Conservation (phyloP, 345 rosid genomes). For the Brassica juncea region DNA sequence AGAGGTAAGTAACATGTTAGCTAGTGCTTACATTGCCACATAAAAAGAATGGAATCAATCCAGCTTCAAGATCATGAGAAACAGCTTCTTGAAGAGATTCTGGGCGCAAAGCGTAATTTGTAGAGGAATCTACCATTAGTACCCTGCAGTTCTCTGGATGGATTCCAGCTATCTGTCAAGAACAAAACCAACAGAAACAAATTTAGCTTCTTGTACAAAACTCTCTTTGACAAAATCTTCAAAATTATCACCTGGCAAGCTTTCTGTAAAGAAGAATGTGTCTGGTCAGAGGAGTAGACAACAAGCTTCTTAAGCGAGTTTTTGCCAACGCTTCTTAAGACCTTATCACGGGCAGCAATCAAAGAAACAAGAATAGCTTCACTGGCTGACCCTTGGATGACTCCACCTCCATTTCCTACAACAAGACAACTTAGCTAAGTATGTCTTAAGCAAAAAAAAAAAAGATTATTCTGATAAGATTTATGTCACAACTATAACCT, state of each 20-base stretch:
- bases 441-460: neutral
- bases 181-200: neutral
- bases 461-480: neutral
- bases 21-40: conserved; percentile 70
- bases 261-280: conserved; percentile 79
- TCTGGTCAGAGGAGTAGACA: conserved; percentile 83
- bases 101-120: conserved; percentile 71
- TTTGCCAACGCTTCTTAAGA: conserved; percentile 57
- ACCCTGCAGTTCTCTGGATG: conserved; percentile 67
- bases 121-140: conserved; percentile 61
- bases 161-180: conserved; percentile 73
- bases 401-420: conserved; percentile 89
- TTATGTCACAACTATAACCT: conserved; percentile 38
- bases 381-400: conserved; percentile 91
- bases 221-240: neutral
- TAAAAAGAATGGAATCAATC: conserved; percentile 78
- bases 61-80: conserved; percentile 59
- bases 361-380: conserved; percentile 80
- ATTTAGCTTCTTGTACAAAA: neutral
- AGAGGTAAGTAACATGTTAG: neutral
- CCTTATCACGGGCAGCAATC: conserved; percentile 75
- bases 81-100: conserved; percentile 57
- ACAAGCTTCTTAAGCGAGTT: conserved; percentile 68
- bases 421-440: neutral
- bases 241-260: conserved; percentile 69